Percentiles rank a stretch among this genome's conserved stretches.
Evolutionary conservation across 2,329 filamentous ascomycete genomes (phyloP).

Genomic region (Pseudogymnoascus sp.): DNA sequence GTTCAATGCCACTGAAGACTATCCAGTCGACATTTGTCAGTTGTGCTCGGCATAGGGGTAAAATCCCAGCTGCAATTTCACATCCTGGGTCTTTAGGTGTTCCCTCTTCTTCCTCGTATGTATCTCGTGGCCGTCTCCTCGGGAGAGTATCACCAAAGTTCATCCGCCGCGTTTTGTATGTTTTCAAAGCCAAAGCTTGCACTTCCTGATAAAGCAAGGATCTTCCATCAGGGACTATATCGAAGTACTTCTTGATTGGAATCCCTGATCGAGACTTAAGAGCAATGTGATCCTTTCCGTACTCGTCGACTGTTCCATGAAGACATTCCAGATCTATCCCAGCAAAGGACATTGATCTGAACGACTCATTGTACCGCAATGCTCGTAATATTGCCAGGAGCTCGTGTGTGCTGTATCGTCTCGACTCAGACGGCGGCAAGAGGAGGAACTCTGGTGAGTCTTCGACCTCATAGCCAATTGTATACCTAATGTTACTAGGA

Average conservation of each 20-base stretch:
- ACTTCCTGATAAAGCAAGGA: conserved; percentile 60
- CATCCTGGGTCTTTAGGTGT: conserved; percentile 53
- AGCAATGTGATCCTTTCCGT: conserved; percentile 54
- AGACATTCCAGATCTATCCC: conserved; percentile 54
- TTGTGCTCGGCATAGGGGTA: conserved; percentile 57
- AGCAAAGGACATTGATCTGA: conserved; percentile 58
- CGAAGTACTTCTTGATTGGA: conserved; percentile 23
- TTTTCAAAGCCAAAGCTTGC: conserved; percentile 57
- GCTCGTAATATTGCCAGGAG: conserved; percentile 62
- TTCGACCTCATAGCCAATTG: conserved; percentile 51
- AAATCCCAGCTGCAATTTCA: conserved; percentile 60
- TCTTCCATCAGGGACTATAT: conserved; percentile 25
- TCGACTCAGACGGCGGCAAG: conserved; percentile 43
- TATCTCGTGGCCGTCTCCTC: conserved; percentile 37
- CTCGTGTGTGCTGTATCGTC: conserved; percentile 51
- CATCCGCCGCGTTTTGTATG: conserved; percentile 50
- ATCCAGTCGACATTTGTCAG: conserved; percentile 66
- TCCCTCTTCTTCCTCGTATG: conserved; percentile 35
- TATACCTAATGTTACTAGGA: conserved; percentile 57
- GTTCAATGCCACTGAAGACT: conserved; percentile 55
- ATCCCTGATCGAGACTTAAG: conserved; percentile 43
- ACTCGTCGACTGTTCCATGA: conserved; percentile 49
- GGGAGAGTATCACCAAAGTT: conserved; percentile 57
- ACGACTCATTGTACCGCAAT: conserved; percentile 61
- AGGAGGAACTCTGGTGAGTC: conserved; percentile 60